Base-by-base conservation (phyloP, 352 stramenopile species). In the Pythium sukuiense region DNA sequence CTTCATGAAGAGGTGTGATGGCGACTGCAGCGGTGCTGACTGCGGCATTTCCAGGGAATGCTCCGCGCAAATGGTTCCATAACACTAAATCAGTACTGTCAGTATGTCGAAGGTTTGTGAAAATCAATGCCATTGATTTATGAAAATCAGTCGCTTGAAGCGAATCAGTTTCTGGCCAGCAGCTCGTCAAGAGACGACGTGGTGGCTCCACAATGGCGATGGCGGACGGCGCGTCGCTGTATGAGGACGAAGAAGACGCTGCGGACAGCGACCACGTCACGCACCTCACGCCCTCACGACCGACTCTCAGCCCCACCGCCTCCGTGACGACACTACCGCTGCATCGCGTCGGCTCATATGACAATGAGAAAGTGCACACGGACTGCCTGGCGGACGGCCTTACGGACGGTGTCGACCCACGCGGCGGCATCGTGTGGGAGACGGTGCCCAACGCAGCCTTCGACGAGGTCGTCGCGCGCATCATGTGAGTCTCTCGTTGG, bases 391-490 rank as follows among this genome's bases (percentile, higher is more conserved):
- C 32, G 20, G 37, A 37, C 13, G 41, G 24, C 48, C 20, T 24
- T 24, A 46, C 52, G 5, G 45, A 52, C 9, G 33, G 58, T 12
- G 49, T 11, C 3, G 57, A 29, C 32, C 30, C 56, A 6, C 6
- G 18, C 24, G 35, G 32, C 11, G 37, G 26, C 8, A 66, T 69
- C 30, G 29, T 20, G 24, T 84, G 77, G 76, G 49, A 69, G 39
- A 73, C 62, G 2, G 55, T 85, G 30, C 37, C 65, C 13, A 76
- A 79, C 59, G 73, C 70, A 24, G 76, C 57, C 16, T 86, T 88
- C 41, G 76, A 88, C 45, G 71, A 77, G 24, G 55, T 81, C 29
- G 69, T 83, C 58, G 79, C 79, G 35, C 67, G 74, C 43, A 80
- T 86, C 65, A 74, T 88, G 79, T 88, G 58, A 43, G 79, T 76